Conservation (phyloP, 179 eudicot genomes). For the Amaranthus tricolor region DNA sequence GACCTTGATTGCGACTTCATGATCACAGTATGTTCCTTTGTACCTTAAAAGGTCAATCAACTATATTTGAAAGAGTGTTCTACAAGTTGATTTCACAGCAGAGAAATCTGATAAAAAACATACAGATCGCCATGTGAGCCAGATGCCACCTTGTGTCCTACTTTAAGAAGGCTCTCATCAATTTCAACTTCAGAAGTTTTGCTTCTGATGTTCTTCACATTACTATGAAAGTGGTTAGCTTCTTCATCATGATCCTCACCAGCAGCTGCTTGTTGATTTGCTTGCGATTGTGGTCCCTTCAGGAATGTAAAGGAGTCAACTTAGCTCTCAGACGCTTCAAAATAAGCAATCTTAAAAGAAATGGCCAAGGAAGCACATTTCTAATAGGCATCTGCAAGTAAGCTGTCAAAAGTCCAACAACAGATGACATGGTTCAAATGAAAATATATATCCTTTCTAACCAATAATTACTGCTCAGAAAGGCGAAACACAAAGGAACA, state of each 20-base stretch:
- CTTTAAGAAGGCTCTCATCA: slow-evolving; percentile 50
- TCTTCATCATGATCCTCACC: slow-evolving; percentile 25
- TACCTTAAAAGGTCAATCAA: slow-evolving; percentile 45
- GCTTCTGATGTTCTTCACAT: slow-evolving; percentile 34
- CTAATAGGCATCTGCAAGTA: not conserved
- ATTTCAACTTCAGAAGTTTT: slow-evolving; percentile 57
- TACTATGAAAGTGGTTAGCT: slow-evolving; percentile 23
- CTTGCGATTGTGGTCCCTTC: slow-evolving; percentile 44
- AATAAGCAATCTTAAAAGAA: not conserved
- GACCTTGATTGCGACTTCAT: slow-evolving; percentile 82
- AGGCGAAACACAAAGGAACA: not conserved
- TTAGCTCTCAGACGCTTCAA: slow-evolving; percentile 11
- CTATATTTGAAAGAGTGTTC: not conserved
- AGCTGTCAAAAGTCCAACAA: not conserved
- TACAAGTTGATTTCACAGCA: not conserved
- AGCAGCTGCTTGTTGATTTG: slow-evolving; percentile 23
- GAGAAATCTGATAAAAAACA: slow-evolving; percentile 25
- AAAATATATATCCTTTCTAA: not conserved
- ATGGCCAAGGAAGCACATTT: not conserved
- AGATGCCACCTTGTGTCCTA: slow-evolving; percentile 54
- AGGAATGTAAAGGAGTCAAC: slow-evolving; percentile 25
- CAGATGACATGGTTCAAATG: not conserved
- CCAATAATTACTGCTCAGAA: not conserved
- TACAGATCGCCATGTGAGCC: slow-evolving; percentile 72
- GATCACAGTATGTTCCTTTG: slow-evolving; percentile 55